Percentiles rank a stretch among this genome's conserved stretches.
Conservation (phyloP, 2,329 filamentous ascomycete species). For the Bipolaris oryzae region DNA sequence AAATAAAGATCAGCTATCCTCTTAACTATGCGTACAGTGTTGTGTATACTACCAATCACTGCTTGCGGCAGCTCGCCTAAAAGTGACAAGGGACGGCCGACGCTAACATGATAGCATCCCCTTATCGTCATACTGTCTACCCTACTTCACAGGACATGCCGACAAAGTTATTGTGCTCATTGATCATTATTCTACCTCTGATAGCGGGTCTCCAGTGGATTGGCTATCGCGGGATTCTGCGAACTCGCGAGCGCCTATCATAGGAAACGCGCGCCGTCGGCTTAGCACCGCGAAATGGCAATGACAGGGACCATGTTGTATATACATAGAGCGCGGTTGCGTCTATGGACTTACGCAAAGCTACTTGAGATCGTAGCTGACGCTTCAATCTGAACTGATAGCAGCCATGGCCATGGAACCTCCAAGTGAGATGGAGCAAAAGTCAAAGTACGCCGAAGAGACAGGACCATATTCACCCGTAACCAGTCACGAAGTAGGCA, state of each 20-base stretch:
- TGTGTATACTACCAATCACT: neutral
- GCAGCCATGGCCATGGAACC: neutral
- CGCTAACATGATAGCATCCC: slow-evolving; percentile 6
- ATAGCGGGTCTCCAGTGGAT: slow-evolving; percentile 1
- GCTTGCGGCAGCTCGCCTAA: slow-evolving; percentile 1
- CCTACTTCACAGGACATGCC: neutral
- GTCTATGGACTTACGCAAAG: neutral
- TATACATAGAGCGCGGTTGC: neutral
- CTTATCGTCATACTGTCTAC: slow-evolving; percentile 4
- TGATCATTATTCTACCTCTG: neutral
- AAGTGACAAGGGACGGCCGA: slow-evolving; percentile 11
- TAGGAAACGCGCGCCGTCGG: neutral
- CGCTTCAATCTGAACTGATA: neutral
- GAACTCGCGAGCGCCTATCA: slow-evolving; percentile 8
- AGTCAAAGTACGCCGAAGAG: slow-evolving; percentile 8
- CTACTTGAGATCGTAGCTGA: neutral
- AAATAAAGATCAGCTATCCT: neutral
- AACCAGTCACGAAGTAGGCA: slow-evolving; percentile 7
- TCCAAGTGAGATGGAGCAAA: neutral
- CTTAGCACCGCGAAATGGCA: slow-evolving; percentile 4
- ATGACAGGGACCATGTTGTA: slow-evolving; percentile 1
- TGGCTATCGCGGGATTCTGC: neutral
- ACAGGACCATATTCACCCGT: slow-evolving; percentile 12
- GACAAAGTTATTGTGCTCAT: neutral
- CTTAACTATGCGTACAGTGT: neutral